Percentiles rank a stretch among this genome's conserved stretches.
Evolutionary conservation across 805 yeast genomes (phyloP).

Genomic region (Metschnikowia aberdeeniae): DNA sequence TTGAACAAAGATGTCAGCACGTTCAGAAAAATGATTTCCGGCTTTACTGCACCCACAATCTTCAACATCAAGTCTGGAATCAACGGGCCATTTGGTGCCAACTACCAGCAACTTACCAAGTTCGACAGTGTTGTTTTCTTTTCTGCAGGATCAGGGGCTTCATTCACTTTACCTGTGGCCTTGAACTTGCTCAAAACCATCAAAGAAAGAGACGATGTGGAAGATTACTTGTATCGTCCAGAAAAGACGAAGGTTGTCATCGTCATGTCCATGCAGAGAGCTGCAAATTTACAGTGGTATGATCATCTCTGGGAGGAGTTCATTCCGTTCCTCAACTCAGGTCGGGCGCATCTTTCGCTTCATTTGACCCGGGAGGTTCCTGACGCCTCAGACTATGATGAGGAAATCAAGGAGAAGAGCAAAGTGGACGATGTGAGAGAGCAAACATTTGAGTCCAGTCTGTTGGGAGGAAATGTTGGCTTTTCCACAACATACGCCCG

Average conservation of each 20-base stretch:
- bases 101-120: slow-evolving; percentile 35
- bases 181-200: slow-evolving; percentile 34
- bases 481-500: slow-evolving; percentile 13
- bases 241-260: slow-evolving; percentile 22
- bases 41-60: slow-evolving; percentile 8
- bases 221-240: slow-evolving; percentile 35
- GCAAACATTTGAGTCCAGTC: slow-evolving; percentile 4
- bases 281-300: slow-evolving; percentile 34
- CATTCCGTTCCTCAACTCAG: slow-evolving; percentile 20
- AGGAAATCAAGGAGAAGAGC: slow-evolving; percentile 4
- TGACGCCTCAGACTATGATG: slow-evolving; percentile 4
- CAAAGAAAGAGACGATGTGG: slow-evolving; percentile 20
- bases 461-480: background rate
- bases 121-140: slow-evolving; percentile 40
- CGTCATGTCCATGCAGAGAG: slow-evolving; percentile 30
- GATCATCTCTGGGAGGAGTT: slow-evolving; percentile 30
- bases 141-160: slow-evolving; percentile 45
- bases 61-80: slow-evolving; percentile 32
- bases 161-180: slow-evolving; percentile 45
- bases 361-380: slow-evolving; percentile 25
- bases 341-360: slow-evolving; percentile 23
- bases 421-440: background rate
- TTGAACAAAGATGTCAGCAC: slow-evolving; percentile 4
- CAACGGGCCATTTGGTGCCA: slow-evolving; percentile 47
- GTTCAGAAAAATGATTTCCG: slow-evolving; percentile 2